Evolutionary conservation across 306 rosid genomes (phyloP).

Genomic region (Vigna radiata): DNA sequence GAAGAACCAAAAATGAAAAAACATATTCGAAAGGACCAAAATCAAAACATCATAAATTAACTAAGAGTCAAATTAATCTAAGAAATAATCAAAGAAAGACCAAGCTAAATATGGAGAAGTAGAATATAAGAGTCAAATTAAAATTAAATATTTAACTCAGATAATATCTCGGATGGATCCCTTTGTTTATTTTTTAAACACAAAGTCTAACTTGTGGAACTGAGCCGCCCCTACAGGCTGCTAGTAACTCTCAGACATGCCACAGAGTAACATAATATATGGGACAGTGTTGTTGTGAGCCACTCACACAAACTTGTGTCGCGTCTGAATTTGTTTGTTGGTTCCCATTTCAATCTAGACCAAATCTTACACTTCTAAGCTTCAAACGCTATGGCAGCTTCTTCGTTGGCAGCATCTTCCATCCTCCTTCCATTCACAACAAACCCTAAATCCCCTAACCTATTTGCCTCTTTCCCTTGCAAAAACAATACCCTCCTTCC

Average conservation of each 20-base stretch:
- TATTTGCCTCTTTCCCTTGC: conserved; percentile 46
- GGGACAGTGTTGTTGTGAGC: neutral
- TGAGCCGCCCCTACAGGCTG: neutral
- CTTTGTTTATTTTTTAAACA: neutral
- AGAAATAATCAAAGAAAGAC: neutral
- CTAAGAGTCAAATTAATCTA: no score
- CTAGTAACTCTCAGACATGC: neutral
- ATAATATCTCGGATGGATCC: neutral
- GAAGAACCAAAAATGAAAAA: no score
- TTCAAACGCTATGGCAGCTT: conserved; percentile 51
- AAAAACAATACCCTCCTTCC: conserved; percentile 15
- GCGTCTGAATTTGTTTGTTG: neutral
- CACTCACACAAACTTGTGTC: neutral
- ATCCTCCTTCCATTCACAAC: conserved; percentile 31
- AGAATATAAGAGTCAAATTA: neutral
- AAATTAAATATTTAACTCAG: neutral
- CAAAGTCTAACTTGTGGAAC: neutral
- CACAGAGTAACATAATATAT: neutral
- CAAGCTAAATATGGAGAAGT: neutral
- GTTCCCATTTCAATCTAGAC: neutral
- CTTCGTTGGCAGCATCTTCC: conserved; percentile 52
- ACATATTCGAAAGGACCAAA: no score
- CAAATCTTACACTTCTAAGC: conserved; percentile 22
- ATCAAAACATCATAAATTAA: no score
- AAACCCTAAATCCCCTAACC: conserved; percentile 31